phyloP scores from a whole-genome alignment of 257 asterid genomes.

The Solanum sitiens region DNA sequence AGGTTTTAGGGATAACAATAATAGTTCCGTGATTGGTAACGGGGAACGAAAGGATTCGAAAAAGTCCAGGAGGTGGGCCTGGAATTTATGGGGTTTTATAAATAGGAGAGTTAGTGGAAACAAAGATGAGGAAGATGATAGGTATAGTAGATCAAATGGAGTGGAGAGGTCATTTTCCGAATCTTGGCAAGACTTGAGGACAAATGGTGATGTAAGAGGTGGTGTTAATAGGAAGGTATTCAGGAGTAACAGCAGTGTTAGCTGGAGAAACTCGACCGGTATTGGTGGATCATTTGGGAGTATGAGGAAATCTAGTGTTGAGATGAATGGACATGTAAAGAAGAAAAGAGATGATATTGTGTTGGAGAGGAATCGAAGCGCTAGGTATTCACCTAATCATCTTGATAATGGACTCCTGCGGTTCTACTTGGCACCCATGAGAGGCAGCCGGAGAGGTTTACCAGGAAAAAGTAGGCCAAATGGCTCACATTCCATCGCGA shows the following conservation, averaged over 20 bases:
- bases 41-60: constrained; percentile 53
- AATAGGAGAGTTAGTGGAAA: constrained; percentile 33
- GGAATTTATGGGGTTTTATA: constrained; percentile 61
- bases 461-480: constrained; percentile 48
- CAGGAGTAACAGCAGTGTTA: constrained; percentile 75
- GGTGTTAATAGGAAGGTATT: constrained; percentile 32
- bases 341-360: constrained; percentile 50
- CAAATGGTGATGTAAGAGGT: constrained; percentile 20
- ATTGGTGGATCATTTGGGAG: constrained; percentile 47
- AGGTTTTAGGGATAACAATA: constrained; percentile 31
- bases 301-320: constrained; percentile 41
- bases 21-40: constrained; percentile 24
- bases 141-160: constrained; percentile 43
- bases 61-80: constrained; percentile 60
- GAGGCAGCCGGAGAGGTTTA: constrained; percentile 60
- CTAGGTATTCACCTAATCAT: constrained; percentile 58
- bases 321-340: constrained; percentile 42
- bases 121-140: constrained; percentile 46
- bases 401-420: constrained; percentile 71
- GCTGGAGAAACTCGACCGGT: constrained; percentile 46
- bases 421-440: constrained; percentile 69
- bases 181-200: constrained; percentile 58
- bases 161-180: constrained; percentile 63
- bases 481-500: constrained; percentile 52
- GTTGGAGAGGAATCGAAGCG: constrained; percentile 78